Evolutionary conservation across 805 yeast genomes (phyloP), one percentile per base, ranked within the genome.

Genomic region (Candida namnaoensis): DNA sequence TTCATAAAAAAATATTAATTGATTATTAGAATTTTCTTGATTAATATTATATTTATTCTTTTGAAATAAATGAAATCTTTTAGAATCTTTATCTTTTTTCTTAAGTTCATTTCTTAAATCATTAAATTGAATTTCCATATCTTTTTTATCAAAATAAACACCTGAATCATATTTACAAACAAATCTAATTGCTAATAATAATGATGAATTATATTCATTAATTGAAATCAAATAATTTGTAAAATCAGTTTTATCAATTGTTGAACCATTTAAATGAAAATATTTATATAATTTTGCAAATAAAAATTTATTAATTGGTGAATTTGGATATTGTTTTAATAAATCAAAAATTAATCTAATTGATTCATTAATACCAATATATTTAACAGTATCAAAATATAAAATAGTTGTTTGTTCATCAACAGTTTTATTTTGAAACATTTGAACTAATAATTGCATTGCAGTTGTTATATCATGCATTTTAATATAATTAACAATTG

Each of bases 371-470:
- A 44, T 47, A 1, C 52, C 43, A 2, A 45, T 49, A 24, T 45
- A 38, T 11, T 42, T 42, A 5, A 56, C 47, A 13, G 43, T 42
- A 33, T 37, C 43, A 25, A 54, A 28, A 32, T 50, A 53, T 13
- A 39, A 45, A 37, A 48, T 45, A 1, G 54, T 24, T 3, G 58
- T 52, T 23, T 42, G 34, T 2, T 45, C 41, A 39, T 51, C 47
- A 40, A 54, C 51, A 39, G 48, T 47, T 24, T 53, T 47, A 1
- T 52, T 45, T 8, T 44, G 42, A 5, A 53, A 47, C 57, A 56
- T 53, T 35, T 56, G 58, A 34, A 51, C 48, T 1, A 56, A 41
- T 1, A 56, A 42, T 26, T 53, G 60, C 40, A 53, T 53, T 14
- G 60, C 54, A 15, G 53, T 41, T 34, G 53, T 58, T 3, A 54